Evolutionary conservation across 331 rosid species (phyloP), one percentile per base, ranked within the genome.

Genomic region (Cydonia oblonga): DNA sequence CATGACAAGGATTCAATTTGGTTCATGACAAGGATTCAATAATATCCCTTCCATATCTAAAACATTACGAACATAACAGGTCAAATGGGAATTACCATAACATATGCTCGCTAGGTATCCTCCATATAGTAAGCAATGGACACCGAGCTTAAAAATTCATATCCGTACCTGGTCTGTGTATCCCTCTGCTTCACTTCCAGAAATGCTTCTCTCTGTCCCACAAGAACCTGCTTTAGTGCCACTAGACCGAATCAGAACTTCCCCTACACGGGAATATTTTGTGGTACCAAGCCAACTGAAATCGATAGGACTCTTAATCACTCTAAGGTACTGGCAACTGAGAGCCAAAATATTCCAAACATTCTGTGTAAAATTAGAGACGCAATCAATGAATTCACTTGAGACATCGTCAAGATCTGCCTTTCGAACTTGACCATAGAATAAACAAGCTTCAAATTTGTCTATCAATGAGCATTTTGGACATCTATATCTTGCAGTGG

Each of bases 111-210:
- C 86, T 70, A 89, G 79, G 66, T 81, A 81, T 68, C 88, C 87
- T 62, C 97, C 97, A 80, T 86, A 89, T 3, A 70, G 64, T 73
- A 86, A 75, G 83, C 91, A 91, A 69, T 91, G 93, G 19, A 78
- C 68, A 18, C 90, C 87, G 24, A 86, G 88, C 75, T 79, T 80
- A 69, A 81, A 62, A 42, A 83, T 72, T 15, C 59, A 33, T 65
- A 28, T 33, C 67, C 85, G 60, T 69, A 57, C 83, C 51, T 75
- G 64, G 49, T 70, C 67, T 28, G 33, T 49, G 75, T 29, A 54
- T 54, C 57, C 75, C 26, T 63, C 79, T 22, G 74, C 79, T 61
- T 68, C 80, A 38, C 63, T 10, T 30, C 44, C 40, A 69, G 49
- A 38, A 10, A 57, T 8, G 57, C 46, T 69, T 65, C 63, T 71